Evolutionary conservation across 441 rosid genomes (phyloP), one percentile per base, ranked within the genome.

Genomic region (Daphne laureola): DNA sequence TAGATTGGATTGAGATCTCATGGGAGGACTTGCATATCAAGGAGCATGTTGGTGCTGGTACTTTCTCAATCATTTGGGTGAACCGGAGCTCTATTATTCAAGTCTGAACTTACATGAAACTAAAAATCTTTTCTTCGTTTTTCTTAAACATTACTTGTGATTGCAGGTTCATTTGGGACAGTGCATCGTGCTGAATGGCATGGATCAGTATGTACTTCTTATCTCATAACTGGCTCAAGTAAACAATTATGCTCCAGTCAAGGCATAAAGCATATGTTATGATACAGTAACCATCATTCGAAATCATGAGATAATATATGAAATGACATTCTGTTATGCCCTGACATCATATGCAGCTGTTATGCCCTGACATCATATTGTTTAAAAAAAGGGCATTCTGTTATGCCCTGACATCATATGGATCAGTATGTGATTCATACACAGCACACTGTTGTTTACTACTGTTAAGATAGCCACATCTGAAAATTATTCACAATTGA

Each of bases 121-220:
- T 17, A 25, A 12, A 3, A 49, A 9, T 31, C 15, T 17, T 18
- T 5, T 35, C 31, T 51, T 17, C 54, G 31, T 50, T 14, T 49
- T 49, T 36, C n/a, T 57, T n/a, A 18, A 61, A 53, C 54, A 58
- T 12, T 25, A 42, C 42, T 43, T 4, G 15, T 56, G 46, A 25
- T 64, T 36, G 48, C 78, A 76, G 81, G 81, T 60, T 73, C 81
- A 49, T 76, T 73, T 67, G 81, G 81, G 49, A 70, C 70, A 45
- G 81, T 76, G 49, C 73, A 65, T 65, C 78, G 63, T 47, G 81
- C 78, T 47, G 66, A 65, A 43, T 76, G 77, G 69, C 71, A 44
- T 67, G 73, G 75, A 14, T 57, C 69, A 25, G 81, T 76, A 57
- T 65, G 81, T 16, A 36, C 57, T 63, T 53, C 48, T 14, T 26